Evolutionary conservation across 2,329 filamentous ascomycete species (phyloP).

Genomic region (Aspergillus sp.): DNA sequence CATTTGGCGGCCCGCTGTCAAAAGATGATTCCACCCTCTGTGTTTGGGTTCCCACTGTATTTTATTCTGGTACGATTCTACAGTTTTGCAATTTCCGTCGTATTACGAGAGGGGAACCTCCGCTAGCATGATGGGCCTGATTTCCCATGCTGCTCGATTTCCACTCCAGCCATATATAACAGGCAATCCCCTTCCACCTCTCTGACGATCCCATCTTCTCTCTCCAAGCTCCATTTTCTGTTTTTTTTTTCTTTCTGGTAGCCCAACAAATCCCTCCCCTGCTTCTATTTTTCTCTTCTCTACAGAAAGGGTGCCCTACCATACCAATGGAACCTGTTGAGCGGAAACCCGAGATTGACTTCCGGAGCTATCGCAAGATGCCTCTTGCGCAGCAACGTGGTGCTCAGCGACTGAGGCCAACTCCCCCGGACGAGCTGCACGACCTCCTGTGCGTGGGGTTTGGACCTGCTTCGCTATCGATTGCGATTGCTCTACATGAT

Average conservation of each 20-base stretch:
- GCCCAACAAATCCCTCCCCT: background rate
- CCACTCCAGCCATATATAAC: slow-evolving; percentile 15
- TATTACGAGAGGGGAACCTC: background rate
- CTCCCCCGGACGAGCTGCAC: slow-evolving; percentile 64
- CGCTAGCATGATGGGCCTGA: slow-evolving; percentile 2
- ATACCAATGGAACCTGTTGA: slow-evolving; percentile 22
- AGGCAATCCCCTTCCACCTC: slow-evolving; percentile 11
- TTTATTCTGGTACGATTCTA: background rate
- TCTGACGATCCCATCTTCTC: slow-evolving; percentile 8
- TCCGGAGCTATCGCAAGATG: slow-evolving; percentile 24
- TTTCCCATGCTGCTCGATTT: slow-evolving; percentile 9
- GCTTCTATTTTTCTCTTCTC: background rate
- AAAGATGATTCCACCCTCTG: slow-evolving; percentile 4
- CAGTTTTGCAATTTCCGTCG: slow-evolving; percentile 3
- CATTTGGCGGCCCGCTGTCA: slow-evolving; percentile 19
- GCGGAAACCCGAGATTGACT: slow-evolving; percentile 28
- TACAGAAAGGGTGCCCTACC: background rate
- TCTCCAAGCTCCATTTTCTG: slow-evolving; percentile 2
- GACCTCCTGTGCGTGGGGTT: slow-evolving; percentile 92
- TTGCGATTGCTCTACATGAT: slow-evolving; percentile 87
- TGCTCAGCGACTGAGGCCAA: slow-evolving; percentile 52
- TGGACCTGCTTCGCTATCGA: slow-evolving; percentile 83
- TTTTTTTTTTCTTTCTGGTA: slow-evolving; percentile 2
- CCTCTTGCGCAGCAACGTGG: slow-evolving; percentile 24
- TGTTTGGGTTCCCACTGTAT: slow-evolving; percentile 12